Conservation (phyloP, 2,329 filamentous ascomycete species). For the Alternaria longipes region DNA sequence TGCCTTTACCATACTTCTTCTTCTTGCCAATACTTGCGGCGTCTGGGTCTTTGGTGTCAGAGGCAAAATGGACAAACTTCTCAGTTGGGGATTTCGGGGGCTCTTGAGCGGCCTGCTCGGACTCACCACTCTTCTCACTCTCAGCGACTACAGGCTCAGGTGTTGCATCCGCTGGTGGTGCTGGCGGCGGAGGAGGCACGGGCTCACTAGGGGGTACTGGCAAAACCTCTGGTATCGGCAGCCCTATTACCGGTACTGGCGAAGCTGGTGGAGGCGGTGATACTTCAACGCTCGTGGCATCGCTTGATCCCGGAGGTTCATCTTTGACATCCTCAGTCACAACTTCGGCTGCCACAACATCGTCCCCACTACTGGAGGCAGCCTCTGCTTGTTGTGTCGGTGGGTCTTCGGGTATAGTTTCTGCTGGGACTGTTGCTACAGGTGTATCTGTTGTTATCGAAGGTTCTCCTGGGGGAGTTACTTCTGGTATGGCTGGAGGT, state of each 20-base stretch:
- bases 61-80: slow-evolving; percentile 50
- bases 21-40: slow-evolving; percentile 37
- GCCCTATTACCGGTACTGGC: slow-evolving; percentile 10
- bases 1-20: slow-evolving; percentile 42
- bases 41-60: slow-evolving; percentile 52
- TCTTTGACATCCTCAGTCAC: slow-evolving; percentile 36
- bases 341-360: slow-evolving; percentile 22
- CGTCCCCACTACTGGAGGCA: slow-evolving; percentile 16
- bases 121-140: slow-evolving; percentile 50
- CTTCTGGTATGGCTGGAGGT: slow-evolving; percentile 18
- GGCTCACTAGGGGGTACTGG: slow-evolving; percentile 18
- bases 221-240: slow-evolving; percentile 20
- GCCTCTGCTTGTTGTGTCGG: slow-evolving; percentile 9
- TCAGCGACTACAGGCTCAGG: slow-evolving; percentile 18
- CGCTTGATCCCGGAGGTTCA: slow-evolving; percentile 32
- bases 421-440: slow-evolving; percentile 13
- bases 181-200: slow-evolving; percentile 23
- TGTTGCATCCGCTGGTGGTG: slow-evolving; percentile 15
- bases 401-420: slow-evolving; percentile 7
- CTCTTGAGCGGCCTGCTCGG: slow-evolving; percentile 47
- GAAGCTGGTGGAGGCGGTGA: slow-evolving; percentile 17
- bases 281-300: slow-evolving; percentile 2
- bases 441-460: slow-evolving; percentile 11
- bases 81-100: slow-evolving; percentile 42
- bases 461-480: slow-evolving; percentile 7